Evolutionary conservation across 2,329 filamentous ascomycete genomes (phyloP), one percentile per base, ranked within the genome.

Genomic region (Penicillium aurantiogriseum): DNA sequence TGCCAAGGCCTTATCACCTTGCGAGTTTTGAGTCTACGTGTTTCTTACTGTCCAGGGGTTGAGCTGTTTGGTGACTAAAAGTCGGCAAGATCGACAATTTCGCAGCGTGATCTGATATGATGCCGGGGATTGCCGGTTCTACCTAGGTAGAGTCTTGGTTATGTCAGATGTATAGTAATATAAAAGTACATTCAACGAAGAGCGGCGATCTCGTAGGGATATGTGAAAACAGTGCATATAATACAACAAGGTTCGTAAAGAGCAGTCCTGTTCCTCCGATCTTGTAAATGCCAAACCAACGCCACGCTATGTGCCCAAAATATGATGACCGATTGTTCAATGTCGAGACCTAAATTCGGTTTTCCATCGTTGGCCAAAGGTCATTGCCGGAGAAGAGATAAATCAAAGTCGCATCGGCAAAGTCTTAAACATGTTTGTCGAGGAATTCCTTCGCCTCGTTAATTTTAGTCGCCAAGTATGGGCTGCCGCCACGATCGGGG

Each of bases 391-490:
- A 31, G 13, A 51, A 21, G n/a, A 21, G 27, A 31, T 49, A 39
- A 48, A 19, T 27, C 31, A 31, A 43, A 29, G 8, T 9, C 31
- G 13, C 46, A 48, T n/a, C 17, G 29, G 13, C 21, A 45, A 38
- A 51, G 44, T 51, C 42, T 66, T 58, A 76, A 27, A 58, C 59
- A 52, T 79, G 81, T 77, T 96, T 97, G 74, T 99, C 94, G 65
- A 99, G 74, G 62, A 97, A 85, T 74, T 97, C 93, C 77, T 99
- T 99, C 39, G 94, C 94, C 76, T 99, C 94, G 78, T 99, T 99
- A 73, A 99, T 89, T 77, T 99, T 99, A 53, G 92, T 97, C 15
- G 94, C 94, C 44, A 99, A 80, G 74, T 97, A 99, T 8, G 94
- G 94, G 72, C 92, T 97, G 39, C 94, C 94, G 64, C 94, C 94